Evolutionary conservation across 495 filamentous ascomycete genomes (phyloP), one percentile per base, ranked within the genome.

Genomic region (Evernia prunastri): DNA sequence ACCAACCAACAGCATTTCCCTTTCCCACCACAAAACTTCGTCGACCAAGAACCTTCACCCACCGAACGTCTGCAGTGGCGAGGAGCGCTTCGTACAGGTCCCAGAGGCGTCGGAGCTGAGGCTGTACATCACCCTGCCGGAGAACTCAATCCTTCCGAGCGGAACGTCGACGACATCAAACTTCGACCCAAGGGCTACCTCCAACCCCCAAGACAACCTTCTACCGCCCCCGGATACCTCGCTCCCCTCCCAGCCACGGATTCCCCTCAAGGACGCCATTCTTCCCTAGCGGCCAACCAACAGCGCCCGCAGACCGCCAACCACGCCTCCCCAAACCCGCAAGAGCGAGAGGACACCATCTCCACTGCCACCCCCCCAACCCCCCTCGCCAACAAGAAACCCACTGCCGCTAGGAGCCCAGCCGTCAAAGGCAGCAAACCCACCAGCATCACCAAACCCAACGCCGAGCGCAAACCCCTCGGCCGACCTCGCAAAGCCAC

Each of bases 1-100:
- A 15, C 27, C 49, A 25, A 53, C 29, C 49, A 53, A 17, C 49
- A 53, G 27, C 12, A 31, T 17, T 12, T 15, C 18, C 49, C 49
- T 18, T 18, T 31, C 1, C 49, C 49, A 17, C 49, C 2, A n/a
- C n/a, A n/a, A 53, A 20, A 53, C 12, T 25, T 18, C 27, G 0
- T 8, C 25, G 1, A 1, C 1, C 45, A 25, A 29, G 31, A 9
- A 3, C 49, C 18, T 8, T 27, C 1, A 53, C 49, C 49, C 10
- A 17, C 0, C 13, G 4, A 31, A 0, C 6, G 0, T 12, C 4
- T 29, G 11, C 4, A 31, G 15, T 18, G 0, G 12, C 12, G 25
- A 25, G 0, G 2, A 13, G 8, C 8, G 1, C 5, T 53, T 2
- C 49, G 11, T 18, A 0, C 15, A 18, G 15, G 4, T 18, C 23